A percentile compares a stretch with the other conserved stretches of the same genome.
Evolutionary conservation across 2,329 filamentous ascomycete species (phyloP).

Genomic region (Gyromitra esculenta): DNA sequence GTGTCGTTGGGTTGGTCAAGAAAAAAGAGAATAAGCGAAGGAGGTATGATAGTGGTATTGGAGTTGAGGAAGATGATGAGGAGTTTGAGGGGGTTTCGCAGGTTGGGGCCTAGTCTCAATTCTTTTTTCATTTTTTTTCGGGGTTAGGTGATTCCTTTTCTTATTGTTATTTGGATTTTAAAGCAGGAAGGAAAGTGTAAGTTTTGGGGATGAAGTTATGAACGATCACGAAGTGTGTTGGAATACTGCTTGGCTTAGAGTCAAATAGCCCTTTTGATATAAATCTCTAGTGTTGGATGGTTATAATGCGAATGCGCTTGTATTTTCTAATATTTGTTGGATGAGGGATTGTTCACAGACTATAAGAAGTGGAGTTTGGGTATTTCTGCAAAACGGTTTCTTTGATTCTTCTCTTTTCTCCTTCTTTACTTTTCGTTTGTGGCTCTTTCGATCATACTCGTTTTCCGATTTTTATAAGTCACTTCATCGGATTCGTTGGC

Average conservation of each 20-base stretch:
- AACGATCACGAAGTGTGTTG: slow-evolving; percentile 29
- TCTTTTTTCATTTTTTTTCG: slow-evolving; percentile 3
- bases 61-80: slow-evolving; percentile 47
- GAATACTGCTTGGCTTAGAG: not conserved
- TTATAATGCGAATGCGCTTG: slow-evolving; percentile 5
- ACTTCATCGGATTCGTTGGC: not conserved
- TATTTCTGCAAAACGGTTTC: not conserved
- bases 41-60: slow-evolving; percentile 52
- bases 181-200: not conserved
- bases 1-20: slow-evolving; percentile 8
- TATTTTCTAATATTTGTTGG: slow-evolving; percentile 3
- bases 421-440: not conserved
- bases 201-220: slow-evolving; percentile 33
- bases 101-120: slow-evolving; percentile 29
- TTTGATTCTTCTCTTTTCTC: slow-evolving; percentile 1
- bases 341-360: not conserved
- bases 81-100: slow-evolving; percentile 46
- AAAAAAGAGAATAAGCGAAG: slow-evolving; percentile 48
- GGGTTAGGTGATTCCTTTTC: slow-evolving; percentile 27
- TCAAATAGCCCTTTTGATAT: slow-evolving; percentile 12
- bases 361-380: not conserved
- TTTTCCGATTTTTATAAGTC: not conserved
- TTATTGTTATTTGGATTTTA: slow-evolving; percentile 3
- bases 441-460: not conserved
- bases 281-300: not conserved